Evolutionary conservation across 2,329 filamentous ascomycete species (phyloP), one percentile per base, ranked within the genome.

Genomic region (Talaromyces sp.): DNA sequence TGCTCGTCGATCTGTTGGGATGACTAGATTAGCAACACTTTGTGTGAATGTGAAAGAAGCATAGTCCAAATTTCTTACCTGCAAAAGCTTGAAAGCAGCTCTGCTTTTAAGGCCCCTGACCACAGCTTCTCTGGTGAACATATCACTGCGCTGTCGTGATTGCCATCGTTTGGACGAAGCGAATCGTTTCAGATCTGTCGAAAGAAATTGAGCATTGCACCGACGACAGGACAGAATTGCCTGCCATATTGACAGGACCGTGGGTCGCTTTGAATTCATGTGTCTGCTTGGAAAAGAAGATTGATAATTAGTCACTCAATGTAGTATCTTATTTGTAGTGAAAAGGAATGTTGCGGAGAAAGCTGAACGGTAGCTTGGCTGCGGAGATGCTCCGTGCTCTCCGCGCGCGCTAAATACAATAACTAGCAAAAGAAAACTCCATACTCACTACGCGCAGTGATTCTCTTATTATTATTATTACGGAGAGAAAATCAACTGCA

Each of bases 1-100:
- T 90, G 92, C 19, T 88, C 81, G 79, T 98, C 90, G 78, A 99
- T 91, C 90, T 63, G 39, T 60, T 50, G 43, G 43, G 25, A 49
- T 43, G 19, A 37, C 22, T 13, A 17, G 17, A 59, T 62, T 19
- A 63, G 63, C 37, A 41, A 45, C 43, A 31, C 43, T n/a, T 41
- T 33, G 10, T 33, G 10, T 17, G n/a, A 50, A 27, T 41, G 19
- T 3, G 37, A 41, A 43, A 22, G 31, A 39, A 60, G 22, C 1
- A 19, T 27, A 37, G 25, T 37, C n/a, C 15, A 39, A 10, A 33
- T 31, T 27, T 25, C 19, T n/a, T 74, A 92, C 92, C 83, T 97
- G 91, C 19, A 97, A 79, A 10, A 99, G 82, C 78, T 99, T 99
- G 78, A 95, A 97, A 0, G 93, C 95, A 31, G 95, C 95, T 68